Conservation (phyloP, 352 stramenopile genomes). For the Phytophthora pluvialis region DNA sequence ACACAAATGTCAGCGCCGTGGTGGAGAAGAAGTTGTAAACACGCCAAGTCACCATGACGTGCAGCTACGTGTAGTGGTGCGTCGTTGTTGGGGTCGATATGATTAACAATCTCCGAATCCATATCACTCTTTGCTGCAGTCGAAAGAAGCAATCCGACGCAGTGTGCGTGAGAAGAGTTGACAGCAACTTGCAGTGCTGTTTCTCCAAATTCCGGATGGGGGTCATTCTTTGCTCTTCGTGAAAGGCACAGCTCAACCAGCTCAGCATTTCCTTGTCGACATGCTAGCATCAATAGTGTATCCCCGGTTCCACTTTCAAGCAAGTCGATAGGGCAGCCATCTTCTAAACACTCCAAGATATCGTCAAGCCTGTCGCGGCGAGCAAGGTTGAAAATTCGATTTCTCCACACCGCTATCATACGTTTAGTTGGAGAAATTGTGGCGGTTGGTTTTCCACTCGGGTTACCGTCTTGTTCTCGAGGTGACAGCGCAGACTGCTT, state of each 20-base stretch:
- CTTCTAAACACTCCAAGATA: conserved; percentile 54
- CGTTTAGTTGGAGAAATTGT: conserved; percentile 38
- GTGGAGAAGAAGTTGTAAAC: conserved; percentile 75
- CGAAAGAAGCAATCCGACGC: conserved; percentile 63
- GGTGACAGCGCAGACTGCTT: conserved; percentile 49
- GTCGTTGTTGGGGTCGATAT: conserved; percentile 84
- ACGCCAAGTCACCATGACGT: conserved; percentile 70
- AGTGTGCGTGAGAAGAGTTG: conserved; percentile 61
- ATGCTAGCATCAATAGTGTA: conserved; percentile 84
- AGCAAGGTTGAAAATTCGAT: conserved; percentile 64
- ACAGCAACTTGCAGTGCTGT: conserved; percentile 83
- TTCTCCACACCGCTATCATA: conserved; percentile 61
- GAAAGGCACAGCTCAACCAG: conserved; percentile 78
- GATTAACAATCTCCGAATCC: conserved; percentile 88
- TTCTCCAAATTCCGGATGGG: conserved; percentile 86
- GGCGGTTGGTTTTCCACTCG: conserved; percentile 8
- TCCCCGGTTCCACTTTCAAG: conserved; percentile 75
- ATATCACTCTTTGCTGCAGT: conserved; percentile 87
- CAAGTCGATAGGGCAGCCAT: conserved; percentile 80
- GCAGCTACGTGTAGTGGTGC: conserved; percentile 82
- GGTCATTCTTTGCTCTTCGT: conserved; percentile 85
- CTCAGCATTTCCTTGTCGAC: conserved; percentile 57
- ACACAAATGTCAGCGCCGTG: conserved; percentile 86
- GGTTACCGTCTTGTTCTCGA: conserved; percentile 12
- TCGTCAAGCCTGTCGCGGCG: conserved; percentile 47